Percentiles rank a stretch among this genome's conserved stretches.
Evolutionary conservation across 73 alveolate genomes (phyloP).

Genomic region (Loxodes magnus): DNA sequence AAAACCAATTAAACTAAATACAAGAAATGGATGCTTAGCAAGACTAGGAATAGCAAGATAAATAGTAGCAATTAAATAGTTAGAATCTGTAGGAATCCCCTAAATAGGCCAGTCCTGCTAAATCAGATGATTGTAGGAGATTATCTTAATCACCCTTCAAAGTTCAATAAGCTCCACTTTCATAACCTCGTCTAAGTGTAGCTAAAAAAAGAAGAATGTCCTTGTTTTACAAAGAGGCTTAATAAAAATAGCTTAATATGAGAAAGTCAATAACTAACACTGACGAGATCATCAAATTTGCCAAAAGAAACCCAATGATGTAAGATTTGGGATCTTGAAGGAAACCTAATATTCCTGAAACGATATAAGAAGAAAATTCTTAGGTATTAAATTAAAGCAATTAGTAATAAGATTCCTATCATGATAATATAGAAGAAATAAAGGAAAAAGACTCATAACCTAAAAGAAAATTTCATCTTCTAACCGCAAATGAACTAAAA

Average conservation of each 20-base stretch:
- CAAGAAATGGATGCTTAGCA: background rate
- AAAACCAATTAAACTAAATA: background rate
- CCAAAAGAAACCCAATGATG: background rate
- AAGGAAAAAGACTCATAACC: no score
- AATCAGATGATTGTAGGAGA: background rate
- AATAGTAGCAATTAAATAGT: background rate
- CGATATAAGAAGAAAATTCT: no score
- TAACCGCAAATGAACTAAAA: no score
- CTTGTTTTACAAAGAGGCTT: background rate
- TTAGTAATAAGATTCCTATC: no score
- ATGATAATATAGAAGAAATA: no score
- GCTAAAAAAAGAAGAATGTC: background rate
- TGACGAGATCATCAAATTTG: no score
- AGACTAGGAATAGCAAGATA: background rate
- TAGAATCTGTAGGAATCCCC: background rate
- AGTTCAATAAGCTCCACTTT: background rate
- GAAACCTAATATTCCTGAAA: background rate
- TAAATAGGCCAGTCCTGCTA: background rate
- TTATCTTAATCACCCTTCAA: background rate
- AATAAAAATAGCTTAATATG: background rate
- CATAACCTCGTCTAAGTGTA: background rate
- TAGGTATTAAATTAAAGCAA: no score
- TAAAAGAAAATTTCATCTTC: no score
- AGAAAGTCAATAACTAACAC: background rate
- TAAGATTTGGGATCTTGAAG: background rate